Evolutionary conservation across 2,329 filamentous ascomycete species (phyloP).

Genomic region (Penicillium psychrosexuale): DNA sequence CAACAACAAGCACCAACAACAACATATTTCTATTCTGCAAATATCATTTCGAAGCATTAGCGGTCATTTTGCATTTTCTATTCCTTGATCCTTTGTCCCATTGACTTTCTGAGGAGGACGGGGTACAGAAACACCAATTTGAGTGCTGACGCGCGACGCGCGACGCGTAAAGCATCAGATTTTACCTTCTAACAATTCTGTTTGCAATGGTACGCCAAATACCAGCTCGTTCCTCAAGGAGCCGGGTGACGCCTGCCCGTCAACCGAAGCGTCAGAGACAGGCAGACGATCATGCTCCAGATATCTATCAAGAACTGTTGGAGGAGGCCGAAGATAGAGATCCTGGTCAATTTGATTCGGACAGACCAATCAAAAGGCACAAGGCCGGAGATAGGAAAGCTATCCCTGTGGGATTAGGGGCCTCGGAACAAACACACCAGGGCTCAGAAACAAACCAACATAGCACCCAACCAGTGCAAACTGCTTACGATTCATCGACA

Average conservation of each 20-base stretch:
- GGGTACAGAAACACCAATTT: neutral
- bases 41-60: neutral
- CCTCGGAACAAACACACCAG: conserved; percentile 12
- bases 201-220: conserved; percentile 22
- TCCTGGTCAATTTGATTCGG: conserved; percentile 21
- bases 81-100: neutral
- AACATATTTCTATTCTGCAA: neutral
- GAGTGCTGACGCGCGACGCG: conserved; percentile 8
- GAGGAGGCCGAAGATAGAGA: conserved; percentile 39
- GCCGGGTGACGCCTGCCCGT: conserved; percentile 10
- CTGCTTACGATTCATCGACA: conserved; percentile 40
- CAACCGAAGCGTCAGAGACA: conserved; percentile 9
- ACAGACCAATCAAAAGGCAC: conserved; percentile 39
- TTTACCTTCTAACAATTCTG: neutral
- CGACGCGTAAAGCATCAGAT: conserved; percentile 1
- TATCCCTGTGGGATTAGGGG: neutral
- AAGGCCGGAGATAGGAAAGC: conserved; percentile 31
- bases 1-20: neutral
- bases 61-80: neutral
- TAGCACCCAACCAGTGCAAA: conserved; percentile 26
- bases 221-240: conserved; percentile 16
- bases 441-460: conserved; percentile 9
- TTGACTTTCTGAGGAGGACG: neutral
- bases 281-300: conserved; percentile 31
- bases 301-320: conserved; percentile 44